A percentile compares a stretch with the other conserved stretches of the same genome.
These are phyloP conservation scores for Barnettozyma wickerhamii DNA, from an alignment of 805 yeast species.

Conservation along the genomic window DNA sequence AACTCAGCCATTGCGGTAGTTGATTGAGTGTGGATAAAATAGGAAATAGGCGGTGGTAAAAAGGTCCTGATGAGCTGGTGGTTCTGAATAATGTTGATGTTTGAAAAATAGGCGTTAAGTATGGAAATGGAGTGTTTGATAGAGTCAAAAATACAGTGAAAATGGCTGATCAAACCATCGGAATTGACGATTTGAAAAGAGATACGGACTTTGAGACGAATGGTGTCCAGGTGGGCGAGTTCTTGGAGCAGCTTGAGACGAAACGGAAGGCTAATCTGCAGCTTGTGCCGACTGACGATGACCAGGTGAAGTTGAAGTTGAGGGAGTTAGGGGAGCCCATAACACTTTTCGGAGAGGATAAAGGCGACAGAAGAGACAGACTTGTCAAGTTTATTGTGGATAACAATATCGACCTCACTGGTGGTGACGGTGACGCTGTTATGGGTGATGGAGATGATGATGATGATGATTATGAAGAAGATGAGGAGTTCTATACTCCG, in stretches of 20 bases:
- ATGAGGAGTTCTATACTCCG: constrained; percentile 84
- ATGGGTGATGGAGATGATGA: constrained; percentile 16
- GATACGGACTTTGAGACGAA: constrained; percentile 22
- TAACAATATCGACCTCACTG: constrained; percentile 24
- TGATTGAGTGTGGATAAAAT: background rate
- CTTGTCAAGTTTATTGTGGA: constrained; percentile 42
- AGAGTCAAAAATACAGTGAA: background rate
- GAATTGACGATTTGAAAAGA: constrained; percentile 21
- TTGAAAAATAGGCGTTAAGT: background rate
- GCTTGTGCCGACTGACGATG: constrained; percentile 62
- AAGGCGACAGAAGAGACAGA: constrained; percentile 56
- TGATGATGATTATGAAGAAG: constrained; percentile 46
- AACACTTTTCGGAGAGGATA: constrained; percentile 54
- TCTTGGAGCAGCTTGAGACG: constrained; percentile 24
- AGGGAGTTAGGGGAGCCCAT: constrained; percentile 52
- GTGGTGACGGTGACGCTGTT: constrained; percentile 18
- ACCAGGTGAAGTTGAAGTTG: constrained; percentile 49
- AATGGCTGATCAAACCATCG: constrained; percentile 4
- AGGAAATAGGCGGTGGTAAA: too few relatives aligned
- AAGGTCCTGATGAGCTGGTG: too few relatives aligned
- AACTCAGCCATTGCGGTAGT: constrained; percentile 8
- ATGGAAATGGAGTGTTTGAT: background rate
- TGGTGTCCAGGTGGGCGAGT: constrained; percentile 26
- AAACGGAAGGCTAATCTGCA: constrained; percentile 24
- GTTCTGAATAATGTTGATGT: background rate